phyloP scores from a whole-genome alignment of 176 grass and related monocot genomes.

The Saccharum officinarum region DNA sequence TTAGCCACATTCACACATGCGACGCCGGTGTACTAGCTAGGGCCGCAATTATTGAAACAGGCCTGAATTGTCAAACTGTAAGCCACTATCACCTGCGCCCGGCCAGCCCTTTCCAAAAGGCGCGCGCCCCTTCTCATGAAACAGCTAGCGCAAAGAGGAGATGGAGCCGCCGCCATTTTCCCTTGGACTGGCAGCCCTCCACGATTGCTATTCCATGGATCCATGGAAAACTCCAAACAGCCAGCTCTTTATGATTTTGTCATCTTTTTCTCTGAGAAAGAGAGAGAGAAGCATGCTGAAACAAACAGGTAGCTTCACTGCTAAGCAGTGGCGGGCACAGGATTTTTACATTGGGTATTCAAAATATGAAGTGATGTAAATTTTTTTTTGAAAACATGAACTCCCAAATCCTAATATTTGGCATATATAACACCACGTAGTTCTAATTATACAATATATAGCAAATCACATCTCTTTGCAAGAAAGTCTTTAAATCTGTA shows the following conservation, averaged over 20 bases:
- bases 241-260: not conserved
- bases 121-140: not conserved
- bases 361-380: too few relatives aligned
- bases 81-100: slow-evolving; percentile 8
- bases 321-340: too few relatives aligned
- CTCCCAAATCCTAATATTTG: too few relatives aligned
- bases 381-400: too few relatives aligned
- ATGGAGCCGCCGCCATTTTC: slow-evolving; percentile 23
- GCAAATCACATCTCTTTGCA: too few relatives aligned
- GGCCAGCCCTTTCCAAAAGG: slow-evolving; percentile 19
- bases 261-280: not conserved
- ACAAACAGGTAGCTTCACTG: not conserved
- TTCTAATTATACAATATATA: too few relatives aligned
- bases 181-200: not conserved
- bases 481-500: too few relatives aligned
- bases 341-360: too few relatives aligned
- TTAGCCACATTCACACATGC: not conserved
- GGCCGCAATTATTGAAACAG: not conserved
- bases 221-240: slow-evolving; percentile 45
- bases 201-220: slow-evolving; percentile 35
- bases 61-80: slow-evolving; percentile 13
- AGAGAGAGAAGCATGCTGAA: not conserved
- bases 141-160: not conserved
- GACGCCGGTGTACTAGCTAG: not conserved
- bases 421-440: too few relatives aligned